Evolutionary conservation across 352 stramenopile genomes (phyloP).

Genomic region (Pythium coloratum): DNA sequence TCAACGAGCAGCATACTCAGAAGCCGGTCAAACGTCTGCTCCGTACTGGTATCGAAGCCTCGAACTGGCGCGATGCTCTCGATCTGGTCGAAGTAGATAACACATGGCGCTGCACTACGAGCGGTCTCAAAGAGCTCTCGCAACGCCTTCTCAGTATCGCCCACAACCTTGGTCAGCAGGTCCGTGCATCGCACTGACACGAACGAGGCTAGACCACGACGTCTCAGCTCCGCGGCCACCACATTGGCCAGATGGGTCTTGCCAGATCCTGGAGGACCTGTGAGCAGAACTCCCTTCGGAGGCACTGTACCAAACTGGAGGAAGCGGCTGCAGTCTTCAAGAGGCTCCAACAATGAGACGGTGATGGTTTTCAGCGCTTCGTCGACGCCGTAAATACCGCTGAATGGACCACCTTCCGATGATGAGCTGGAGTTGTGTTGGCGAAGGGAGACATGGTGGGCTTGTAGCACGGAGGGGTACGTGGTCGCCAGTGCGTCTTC

Average conservation of each 20-base stretch:
- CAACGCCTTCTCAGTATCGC: slow-evolving; percentile 88
- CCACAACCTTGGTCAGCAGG: slow-evolving; percentile 89
- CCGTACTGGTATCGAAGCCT: slow-evolving; percentile 90
- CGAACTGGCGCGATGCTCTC: slow-evolving; percentile 85
- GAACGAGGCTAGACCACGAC: slow-evolving; percentile 74
- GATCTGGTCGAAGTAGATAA: slow-evolving; percentile 93
- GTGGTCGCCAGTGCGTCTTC: slow-evolving; percentile 90
- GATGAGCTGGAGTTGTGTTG: slow-evolving; percentile 24
- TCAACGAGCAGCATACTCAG: slow-evolving; percentile 90
- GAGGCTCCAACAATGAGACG: slow-evolving; percentile 97
- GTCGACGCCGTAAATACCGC: slow-evolving; percentile 95
- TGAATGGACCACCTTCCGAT: slow-evolving; percentile 32
- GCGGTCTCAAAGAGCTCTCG: slow-evolving; percentile 87
- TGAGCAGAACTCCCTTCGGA: slow-evolving; percentile 98
- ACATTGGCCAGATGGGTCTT: slow-evolving; percentile 95
- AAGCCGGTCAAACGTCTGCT: slow-evolving; percentile 92
- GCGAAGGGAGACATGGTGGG: slow-evolving; percentile 91
- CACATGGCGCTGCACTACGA: slow-evolving; percentile 82
- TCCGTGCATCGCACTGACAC: slow-evolving; percentile 89
- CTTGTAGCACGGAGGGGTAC: slow-evolving; percentile 95
- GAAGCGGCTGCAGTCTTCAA: slow-evolving; percentile 95
- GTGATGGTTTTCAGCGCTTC: slow-evolving; percentile 95
- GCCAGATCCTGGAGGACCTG: slow-evolving; percentile 96
- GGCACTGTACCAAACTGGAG: slow-evolving; percentile 96
- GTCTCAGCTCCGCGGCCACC: slow-evolving; percentile 58